Evolutionary conservation across 2,329 filamentous ascomycete species (phyloP).

Genomic region (Madurella fahalii): DNA sequence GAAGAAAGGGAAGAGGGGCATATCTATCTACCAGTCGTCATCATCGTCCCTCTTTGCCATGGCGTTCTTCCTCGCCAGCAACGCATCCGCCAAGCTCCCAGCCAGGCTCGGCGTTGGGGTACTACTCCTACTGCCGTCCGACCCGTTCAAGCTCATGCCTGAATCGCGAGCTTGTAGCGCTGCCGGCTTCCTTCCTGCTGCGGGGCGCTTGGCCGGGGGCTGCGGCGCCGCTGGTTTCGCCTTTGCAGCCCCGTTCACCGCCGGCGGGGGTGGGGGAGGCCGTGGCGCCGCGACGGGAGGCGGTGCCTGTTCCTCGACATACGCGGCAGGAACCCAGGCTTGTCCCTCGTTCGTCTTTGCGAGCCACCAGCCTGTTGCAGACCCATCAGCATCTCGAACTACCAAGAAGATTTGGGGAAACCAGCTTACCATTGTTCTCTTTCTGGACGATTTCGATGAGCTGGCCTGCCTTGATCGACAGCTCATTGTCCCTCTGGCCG

Average conservation of each 20-base stretch:
- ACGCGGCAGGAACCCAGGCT: slow-evolving; percentile 91
- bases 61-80: slow-evolving; percentile 70
- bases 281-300: slow-evolving; percentile 57
- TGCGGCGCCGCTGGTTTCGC: slow-evolving; percentile 68
- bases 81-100: slow-evolving; percentile 72
- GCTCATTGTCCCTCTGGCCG: slow-evolving; percentile 78
- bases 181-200: slow-evolving; percentile 65
- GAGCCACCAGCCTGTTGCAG: slow-evolving; percentile 81
- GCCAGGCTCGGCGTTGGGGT: slow-evolving; percentile 69
- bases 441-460: slow-evolving; percentile 88
- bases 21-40: slow-evolving; percentile 58
- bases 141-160: slow-evolving; percentile 58
- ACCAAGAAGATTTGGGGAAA: neutral
- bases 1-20: too few species aligned
- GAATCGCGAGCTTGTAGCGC: slow-evolving; percentile 69
- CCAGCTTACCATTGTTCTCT: slow-evolving; percentile 78
- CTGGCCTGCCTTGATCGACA: slow-evolving; percentile 75
- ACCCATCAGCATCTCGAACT: slow-evolving; percentile 27
- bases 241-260: slow-evolving; percentile 73
- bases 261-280: slow-evolving; percentile 64
- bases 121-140: slow-evolving; percentile 60
- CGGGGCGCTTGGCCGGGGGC: slow-evolving; percentile 70
- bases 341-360: slow-evolving; percentile 70
- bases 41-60: slow-evolving; percentile 70
- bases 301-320: slow-evolving; percentile 77